phyloP scores from a whole-genome alignment of 768 basidiomycete species.

The Pleurotus sapidus region DNA sequence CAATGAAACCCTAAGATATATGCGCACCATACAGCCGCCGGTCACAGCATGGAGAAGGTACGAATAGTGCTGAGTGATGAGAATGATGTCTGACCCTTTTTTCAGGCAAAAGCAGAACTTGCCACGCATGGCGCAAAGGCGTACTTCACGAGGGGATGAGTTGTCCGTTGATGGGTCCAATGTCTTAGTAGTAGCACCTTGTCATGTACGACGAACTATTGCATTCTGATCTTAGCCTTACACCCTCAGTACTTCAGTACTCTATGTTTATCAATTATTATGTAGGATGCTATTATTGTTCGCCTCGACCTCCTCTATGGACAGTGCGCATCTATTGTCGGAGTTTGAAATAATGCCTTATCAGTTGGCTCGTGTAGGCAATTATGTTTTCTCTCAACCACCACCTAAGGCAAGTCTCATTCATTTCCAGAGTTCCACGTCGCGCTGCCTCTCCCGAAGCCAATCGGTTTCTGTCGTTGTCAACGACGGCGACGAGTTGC shows the following conservation, averaged over 20 bases:
- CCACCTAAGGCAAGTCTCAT: constrained; percentile 56
- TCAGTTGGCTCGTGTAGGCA: constrained; percentile 20
- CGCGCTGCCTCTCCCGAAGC: constrained; percentile 11
- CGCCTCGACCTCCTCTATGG: background rate
- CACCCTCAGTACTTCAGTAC: too few species aligned
- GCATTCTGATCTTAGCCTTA: too few species aligned
- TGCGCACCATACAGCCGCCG: constrained; percentile 74
- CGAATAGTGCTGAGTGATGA: constrained; percentile 16
- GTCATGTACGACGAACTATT: too few species aligned
- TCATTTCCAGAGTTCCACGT: constrained; percentile 4
- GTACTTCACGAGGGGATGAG: constrained; percentile 81
- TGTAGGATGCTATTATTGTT: too few species aligned
- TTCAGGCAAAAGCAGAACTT: constrained; percentile 79
- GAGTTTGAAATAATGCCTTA: constrained; percentile 43
- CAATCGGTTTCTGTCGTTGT: background rate
- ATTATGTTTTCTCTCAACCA: constrained; percentile 59
- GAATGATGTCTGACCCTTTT: constrained; percentile 5
- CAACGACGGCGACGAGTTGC: background rate
- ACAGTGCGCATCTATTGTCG: constrained; percentile 15
- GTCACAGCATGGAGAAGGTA: constrained; percentile 87
- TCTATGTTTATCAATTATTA: too few species aligned
- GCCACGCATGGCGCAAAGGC: constrained; percentile 83
- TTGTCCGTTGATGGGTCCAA: background rate
- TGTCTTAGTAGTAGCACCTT: constrained; percentile 3
- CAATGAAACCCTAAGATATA: constrained; percentile 51